Conservation (phyloP, 2,329 filamentous ascomycete species). For the Cryphonectria parasitica region DNA sequence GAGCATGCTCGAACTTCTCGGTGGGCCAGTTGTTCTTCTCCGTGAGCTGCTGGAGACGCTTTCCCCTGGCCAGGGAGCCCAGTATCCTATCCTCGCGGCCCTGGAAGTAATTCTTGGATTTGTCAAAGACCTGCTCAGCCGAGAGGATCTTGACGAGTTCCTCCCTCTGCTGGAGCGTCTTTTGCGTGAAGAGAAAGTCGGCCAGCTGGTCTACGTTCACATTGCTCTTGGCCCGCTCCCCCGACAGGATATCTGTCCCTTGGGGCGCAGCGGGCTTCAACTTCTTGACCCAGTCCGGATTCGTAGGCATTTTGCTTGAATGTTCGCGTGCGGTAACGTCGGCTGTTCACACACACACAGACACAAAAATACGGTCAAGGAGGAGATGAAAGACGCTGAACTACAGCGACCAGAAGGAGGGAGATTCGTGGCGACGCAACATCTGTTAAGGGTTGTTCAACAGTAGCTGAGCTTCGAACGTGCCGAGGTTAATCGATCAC, state of each 20-base stretch:
- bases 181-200: constrained; percentile 70
- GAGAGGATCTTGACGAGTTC: constrained; percentile 67
- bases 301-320: constrained; percentile 25
- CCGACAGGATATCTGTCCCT: constrained; percentile 69
- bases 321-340: background rate
- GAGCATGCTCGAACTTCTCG: constrained; percentile 67
- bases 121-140: constrained; percentile 73
- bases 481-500: constrained; percentile 17
- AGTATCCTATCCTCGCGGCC: constrained; percentile 72
- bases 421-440: background rate
- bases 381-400: background rate
- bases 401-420: background rate
- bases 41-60: constrained; percentile 69
- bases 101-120: constrained; percentile 76
- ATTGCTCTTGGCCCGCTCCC: constrained; percentile 69
- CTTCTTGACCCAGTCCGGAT: constrained; percentile 36
- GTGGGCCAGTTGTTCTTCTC: constrained; percentile 68
- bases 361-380: background rate
- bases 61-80: constrained; percentile 69
- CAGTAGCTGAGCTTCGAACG: background rate
- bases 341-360: background rate
- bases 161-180: constrained; percentile 63
- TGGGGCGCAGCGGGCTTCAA: constrained; percentile 60
- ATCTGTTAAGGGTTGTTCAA: background rate
- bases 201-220: constrained; percentile 70